Evolutionary conservation across 495 filamentous ascomycete genomes (phyloP).

Genomic region (Neurospora hispaniola): DNA sequence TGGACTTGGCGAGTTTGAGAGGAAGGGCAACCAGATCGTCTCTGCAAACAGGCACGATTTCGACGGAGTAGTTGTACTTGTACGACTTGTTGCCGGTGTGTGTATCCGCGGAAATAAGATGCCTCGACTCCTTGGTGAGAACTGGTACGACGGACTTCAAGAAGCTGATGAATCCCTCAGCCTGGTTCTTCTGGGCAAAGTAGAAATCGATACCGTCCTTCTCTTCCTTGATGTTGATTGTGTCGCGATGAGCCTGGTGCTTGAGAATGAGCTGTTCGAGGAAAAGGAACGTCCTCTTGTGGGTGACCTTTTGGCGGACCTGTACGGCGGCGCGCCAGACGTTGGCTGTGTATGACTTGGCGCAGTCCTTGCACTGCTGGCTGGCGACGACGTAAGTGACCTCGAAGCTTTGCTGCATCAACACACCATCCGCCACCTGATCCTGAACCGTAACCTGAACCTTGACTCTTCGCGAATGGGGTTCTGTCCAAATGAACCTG

Average conservation of each 20-base stretch:
- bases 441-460: constrained; percentile 89
- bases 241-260: constrained; percentile 81
- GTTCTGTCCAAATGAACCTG: constrained; percentile 96
- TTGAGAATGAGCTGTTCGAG: constrained; percentile 96
- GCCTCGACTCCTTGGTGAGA: constrained; percentile 71
- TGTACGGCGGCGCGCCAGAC: constrained; percentile 55
- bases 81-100: constrained; percentile 83
- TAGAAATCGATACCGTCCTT: constrained; percentile 94
- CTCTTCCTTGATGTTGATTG: constrained; percentile 92
- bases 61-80: constrained; percentile 82
- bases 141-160: constrained; percentile 70
- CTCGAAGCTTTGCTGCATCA: constrained; percentile 90
- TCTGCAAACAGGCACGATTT: constrained; percentile 88
- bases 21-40: constrained; percentile 93
- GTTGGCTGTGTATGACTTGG: constrained; percentile 90
- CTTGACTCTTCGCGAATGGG: constrained; percentile 80
- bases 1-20: constrained; percentile 68
- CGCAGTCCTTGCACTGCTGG: constrained; percentile 86
- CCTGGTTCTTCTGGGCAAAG: constrained; percentile 79
- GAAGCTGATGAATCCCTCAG: constrained; percentile 89
- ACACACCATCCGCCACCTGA: constrained; percentile 55
- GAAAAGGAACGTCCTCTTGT: constrained; percentile 94
- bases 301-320: constrained; percentile 90
- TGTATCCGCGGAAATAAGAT: constrained; percentile 87
- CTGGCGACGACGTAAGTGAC: constrained; percentile 81